These are phyloP conservation scores for Prunus dulcis DNA, from an alignment of 306 rosid genomes.

Conservation along the genomic window DNA sequence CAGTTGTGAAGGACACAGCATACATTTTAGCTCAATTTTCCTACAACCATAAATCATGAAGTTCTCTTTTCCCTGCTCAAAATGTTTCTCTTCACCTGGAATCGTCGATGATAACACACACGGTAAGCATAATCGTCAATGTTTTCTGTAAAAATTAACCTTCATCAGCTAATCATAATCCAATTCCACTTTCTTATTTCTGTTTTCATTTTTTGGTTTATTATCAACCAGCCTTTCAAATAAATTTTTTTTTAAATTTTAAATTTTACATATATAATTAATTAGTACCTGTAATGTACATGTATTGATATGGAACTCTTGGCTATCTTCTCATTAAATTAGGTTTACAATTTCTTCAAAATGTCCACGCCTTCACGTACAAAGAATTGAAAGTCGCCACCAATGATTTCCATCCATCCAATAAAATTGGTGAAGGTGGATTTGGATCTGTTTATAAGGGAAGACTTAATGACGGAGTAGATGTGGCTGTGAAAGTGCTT, in stretches of 20 bases:
- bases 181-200: neutral
- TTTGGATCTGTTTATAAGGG: constrained; percentile 38
- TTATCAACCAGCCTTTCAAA: neutral
- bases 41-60: constrained; percentile 4
- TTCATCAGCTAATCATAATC: neutral
- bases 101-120: constrained; percentile 1
- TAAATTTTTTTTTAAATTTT: neutral
- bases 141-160: neutral
- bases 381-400: constrained; percentile 32
- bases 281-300: neutral
- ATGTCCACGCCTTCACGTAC: constrained; percentile 19
- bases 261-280: too few species aligned
- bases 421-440: constrained; percentile 36
- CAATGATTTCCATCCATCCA: constrained; percentile 24
- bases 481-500: constrained; percentile 32
- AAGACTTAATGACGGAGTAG: constrained; percentile 15
- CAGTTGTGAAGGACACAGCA: neutral
- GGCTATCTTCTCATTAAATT: neutral
- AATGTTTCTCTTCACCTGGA: constrained; percentile 17
- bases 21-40: neutral
- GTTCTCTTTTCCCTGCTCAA: constrained; percentile 13
- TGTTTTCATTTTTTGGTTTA: neutral
- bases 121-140: neutral
- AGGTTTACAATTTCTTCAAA: constrained; percentile 22
- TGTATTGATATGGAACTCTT: neutral